Evolutionary conservation across 2,329 filamentous ascomycete genomes (phyloP).

Genomic region (Mollisiaceae sp.): DNA sequence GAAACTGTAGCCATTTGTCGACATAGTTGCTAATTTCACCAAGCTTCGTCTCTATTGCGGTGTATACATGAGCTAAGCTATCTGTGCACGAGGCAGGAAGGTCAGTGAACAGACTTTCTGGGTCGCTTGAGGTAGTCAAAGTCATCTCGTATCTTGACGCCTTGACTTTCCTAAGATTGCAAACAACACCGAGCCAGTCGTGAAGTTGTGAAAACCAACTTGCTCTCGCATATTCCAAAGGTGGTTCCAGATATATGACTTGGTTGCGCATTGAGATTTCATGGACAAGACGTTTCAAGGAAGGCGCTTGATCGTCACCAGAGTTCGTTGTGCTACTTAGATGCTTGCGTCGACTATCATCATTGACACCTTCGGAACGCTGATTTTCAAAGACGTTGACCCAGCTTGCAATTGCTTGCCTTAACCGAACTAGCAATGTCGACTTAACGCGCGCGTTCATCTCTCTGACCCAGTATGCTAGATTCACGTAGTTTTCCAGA

Average conservation of each 20-base stretch:
- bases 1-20: conserved; percentile 98
- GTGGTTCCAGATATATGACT: conserved; percentile 94
- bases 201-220: conserved; percentile 94
- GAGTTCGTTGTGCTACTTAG: conserved; percentile 49
- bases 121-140: conserved; percentile 68
- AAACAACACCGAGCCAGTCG: conserved; percentile 90
- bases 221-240: conserved; percentile 86
- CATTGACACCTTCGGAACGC: conserved; percentile 46
- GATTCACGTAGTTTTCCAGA: conserved; percentile 92
- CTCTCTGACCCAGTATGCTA: conserved; percentile 85
- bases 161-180: conserved; percentile 92
- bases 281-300: conserved; percentile 76
- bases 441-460: conserved; percentile 86
- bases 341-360: conserved; percentile 59
- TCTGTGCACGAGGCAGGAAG: conserved; percentile 84
- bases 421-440: conserved; percentile 81
- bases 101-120: conserved; percentile 78
- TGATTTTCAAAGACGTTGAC: conserved; percentile 79
- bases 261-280: conserved; percentile 98
- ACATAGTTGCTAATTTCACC: conserved; percentile 83
- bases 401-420: conserved; percentile 84
- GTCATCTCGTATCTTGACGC: conserved; percentile 94
- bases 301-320: conserved; percentile 59
- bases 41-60: conserved; percentile 82
- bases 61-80: conserved; percentile 79